Evolutionary conservation across 257 asterid species (phyloP).

Genomic region (Apocynum venetum): DNA sequence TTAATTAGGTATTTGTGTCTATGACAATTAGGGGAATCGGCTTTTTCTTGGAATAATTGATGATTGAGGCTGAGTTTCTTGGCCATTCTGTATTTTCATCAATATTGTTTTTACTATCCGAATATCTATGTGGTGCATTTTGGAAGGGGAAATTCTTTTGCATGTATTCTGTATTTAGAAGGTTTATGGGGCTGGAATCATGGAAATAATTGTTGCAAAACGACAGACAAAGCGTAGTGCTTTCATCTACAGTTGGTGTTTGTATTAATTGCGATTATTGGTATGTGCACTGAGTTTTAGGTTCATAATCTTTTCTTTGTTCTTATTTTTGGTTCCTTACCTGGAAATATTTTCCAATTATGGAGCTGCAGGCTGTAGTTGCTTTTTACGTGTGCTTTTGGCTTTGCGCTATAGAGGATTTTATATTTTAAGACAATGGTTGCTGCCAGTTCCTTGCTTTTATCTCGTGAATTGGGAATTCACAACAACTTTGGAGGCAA

Average conservation of each 20-base stretch:
- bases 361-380: constrained; percentile 12
- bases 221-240: too few species aligned
- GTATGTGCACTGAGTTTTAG: not conserved
- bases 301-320: not conserved
- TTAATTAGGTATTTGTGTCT: too few species aligned
- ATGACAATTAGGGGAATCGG: too few species aligned
- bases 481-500: constrained; percentile 15
- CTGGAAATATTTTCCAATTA: not conserved
- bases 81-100: too few species aligned
- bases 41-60: not conserved
- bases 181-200: not conserved
- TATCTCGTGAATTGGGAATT: constrained; percentile 24
- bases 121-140: not conserved
- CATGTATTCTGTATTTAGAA: not conserved
- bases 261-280: not conserved
- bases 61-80: not conserved
- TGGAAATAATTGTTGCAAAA: not conserved
- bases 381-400: constrained; percentile 10
- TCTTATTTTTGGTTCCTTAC: not conserved
- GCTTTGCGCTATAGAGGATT: constrained; percentile 5
- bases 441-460: constrained; percentile 33
- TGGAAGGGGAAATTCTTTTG: not conserved
- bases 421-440: constrained; percentile 29
- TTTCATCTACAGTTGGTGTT: not conserved
- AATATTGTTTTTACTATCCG: not conserved